These are phyloP conservation scores for Ophiostoma angusticollis DNA, from an alignment of 2,329 filamentous ascomycete genomes.

Conservation along the genomic window DNA sequence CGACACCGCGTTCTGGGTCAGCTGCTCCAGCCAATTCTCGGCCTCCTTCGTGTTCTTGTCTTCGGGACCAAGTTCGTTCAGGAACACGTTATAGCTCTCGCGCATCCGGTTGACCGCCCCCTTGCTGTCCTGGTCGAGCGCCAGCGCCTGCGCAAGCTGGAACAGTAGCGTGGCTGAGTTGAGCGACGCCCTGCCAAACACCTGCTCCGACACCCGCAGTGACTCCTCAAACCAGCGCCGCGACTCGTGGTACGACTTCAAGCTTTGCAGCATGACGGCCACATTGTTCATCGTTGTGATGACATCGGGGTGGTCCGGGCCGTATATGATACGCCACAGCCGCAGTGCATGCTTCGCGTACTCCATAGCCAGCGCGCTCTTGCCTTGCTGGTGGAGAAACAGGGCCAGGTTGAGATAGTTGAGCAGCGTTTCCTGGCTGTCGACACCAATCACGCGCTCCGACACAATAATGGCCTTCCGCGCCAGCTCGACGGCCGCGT, in stretches of 20 bases:
- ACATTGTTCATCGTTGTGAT: constrained; percentile 99
- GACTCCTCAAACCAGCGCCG: constrained; percentile 95
- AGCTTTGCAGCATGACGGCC: constrained; percentile 92
- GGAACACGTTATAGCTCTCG: constrained; percentile 93
- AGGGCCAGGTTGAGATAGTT: constrained; percentile 93
- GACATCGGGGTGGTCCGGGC: constrained; percentile 83
- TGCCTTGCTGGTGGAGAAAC: constrained; percentile 84
- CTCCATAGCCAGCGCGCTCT: constrained; percentile 73
- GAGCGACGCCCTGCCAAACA: constrained; percentile 81
- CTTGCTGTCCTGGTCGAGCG: constrained; percentile 91
- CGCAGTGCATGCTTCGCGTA: constrained; percentile 89
- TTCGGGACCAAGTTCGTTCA: constrained; percentile 68
- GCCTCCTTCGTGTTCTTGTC: constrained; percentile 98
- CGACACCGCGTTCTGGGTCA: constrained; percentile 88
- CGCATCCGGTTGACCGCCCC: constrained; percentile 86
- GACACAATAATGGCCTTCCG: constrained; percentile 94
- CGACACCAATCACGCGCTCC: constrained; percentile 84
- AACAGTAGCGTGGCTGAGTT: constrained; percentile 92
- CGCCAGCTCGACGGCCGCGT: constrained; percentile 84
- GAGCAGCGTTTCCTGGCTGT: constrained; percentile 85
- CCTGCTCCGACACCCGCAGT: constrained; percentile 72
- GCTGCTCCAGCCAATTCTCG: constrained; percentile 88
- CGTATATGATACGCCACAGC: constrained; percentile 95
- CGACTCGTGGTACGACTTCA: constrained; percentile 91
- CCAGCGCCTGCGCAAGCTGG: constrained; percentile 90